Percentiles rank a stretch among this genome's conserved stretches.
These are phyloP conservation scores for Aspergillus sp. DNA, from an alignment of 2,329 filamentous ascomycete genomes.

Conservation along the genomic window DNA sequence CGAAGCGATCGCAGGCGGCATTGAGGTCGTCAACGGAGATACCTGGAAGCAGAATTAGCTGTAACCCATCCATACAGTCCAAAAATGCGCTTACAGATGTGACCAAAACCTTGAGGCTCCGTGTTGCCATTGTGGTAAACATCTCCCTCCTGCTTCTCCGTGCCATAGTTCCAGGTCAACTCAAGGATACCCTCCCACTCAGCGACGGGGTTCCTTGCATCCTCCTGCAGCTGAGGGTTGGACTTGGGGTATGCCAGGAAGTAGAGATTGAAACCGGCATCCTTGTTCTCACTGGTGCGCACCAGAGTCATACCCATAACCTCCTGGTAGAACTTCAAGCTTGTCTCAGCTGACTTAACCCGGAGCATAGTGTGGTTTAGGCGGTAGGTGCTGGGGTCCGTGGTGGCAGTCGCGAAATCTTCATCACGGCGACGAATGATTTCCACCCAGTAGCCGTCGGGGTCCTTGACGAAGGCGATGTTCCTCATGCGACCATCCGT, in stretches of 20 bases:
- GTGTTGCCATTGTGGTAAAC: constrained; percentile 95
- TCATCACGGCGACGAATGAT: constrained; percentile 63
- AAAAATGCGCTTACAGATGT: constrained; percentile 62
- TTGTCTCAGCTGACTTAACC: constrained; percentile 72
- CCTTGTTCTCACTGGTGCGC: constrained; percentile 62
- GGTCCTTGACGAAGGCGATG: constrained; percentile 86
- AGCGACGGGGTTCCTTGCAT: constrained; percentile 51
- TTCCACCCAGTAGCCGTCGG: constrained; percentile 69
- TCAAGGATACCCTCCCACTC: constrained; percentile 79
- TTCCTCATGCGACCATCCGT: constrained; percentile 77
- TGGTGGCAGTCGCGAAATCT: constrained; percentile 59
- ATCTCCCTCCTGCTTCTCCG: constrained; percentile 67
- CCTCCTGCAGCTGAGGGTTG: constrained; percentile 47
- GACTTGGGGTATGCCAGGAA: constrained; percentile 73
- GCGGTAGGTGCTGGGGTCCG: constrained; percentile 68
- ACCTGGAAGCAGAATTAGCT: constrained; percentile 39
- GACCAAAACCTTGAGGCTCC: constrained; percentile 87
- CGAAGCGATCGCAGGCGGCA: constrained; percentile 78
- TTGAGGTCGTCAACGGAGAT: constrained; percentile 83
- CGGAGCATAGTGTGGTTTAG: constrained; percentile 71
- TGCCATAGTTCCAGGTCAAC: constrained; percentile 73
- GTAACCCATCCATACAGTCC: not conserved
- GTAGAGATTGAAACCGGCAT: constrained; percentile 78
- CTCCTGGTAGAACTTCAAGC: constrained; percentile 75
- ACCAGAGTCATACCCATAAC: constrained; percentile 81